Percentiles rank a stretch among this genome's conserved stretches.
phyloP scores from a whole-genome alignment of 192 early-diverging fungal genomes.

The Backusella psychrophila region DNA sequence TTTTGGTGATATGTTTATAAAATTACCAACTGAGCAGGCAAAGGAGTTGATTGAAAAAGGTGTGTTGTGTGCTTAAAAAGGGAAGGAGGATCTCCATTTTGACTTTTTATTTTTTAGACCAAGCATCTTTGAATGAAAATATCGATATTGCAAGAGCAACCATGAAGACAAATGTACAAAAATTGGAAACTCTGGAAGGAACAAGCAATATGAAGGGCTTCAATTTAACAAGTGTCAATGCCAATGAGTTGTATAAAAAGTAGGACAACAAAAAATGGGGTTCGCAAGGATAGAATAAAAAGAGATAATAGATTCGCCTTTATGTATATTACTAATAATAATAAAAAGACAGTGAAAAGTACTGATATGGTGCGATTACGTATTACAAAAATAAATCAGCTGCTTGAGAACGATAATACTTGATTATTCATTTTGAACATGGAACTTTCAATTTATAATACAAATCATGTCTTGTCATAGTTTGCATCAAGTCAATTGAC shows the following conservation, averaged over 20 bases:
- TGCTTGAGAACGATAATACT: no score
- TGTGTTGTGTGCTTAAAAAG: constrained; percentile 3
- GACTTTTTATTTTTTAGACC: constrained; percentile 36
- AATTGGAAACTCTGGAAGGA: constrained; percentile 51
- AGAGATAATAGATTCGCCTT: no score
- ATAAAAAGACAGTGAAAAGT: no score
- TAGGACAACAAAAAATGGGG: background rate
- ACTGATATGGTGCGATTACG: no score
- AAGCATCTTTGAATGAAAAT: constrained; percentile 44
- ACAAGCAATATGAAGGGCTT: constrained; percentile 41
- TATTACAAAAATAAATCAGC: no score
- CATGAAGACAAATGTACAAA: constrained; percentile 42
- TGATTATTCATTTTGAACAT: no score
- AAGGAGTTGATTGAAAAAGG: constrained; percentile 55
- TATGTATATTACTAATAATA: no score
- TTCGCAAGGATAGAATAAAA: background rate
- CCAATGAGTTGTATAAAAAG: constrained; percentile 28
- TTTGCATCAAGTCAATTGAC: no score
- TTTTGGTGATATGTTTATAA: constrained; percentile 60
- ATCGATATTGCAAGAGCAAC: constrained; percentile 41
- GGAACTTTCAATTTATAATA: no score
- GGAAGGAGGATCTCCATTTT: background rate
- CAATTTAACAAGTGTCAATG: constrained; percentile 41
- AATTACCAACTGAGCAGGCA: constrained; percentile 48
- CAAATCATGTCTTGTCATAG: no score